These are phyloP conservation scores for Coniella lustricola DNA, from an alignment of 2,329 filamentous ascomycete species.

Conservation along the genomic window DNA sequence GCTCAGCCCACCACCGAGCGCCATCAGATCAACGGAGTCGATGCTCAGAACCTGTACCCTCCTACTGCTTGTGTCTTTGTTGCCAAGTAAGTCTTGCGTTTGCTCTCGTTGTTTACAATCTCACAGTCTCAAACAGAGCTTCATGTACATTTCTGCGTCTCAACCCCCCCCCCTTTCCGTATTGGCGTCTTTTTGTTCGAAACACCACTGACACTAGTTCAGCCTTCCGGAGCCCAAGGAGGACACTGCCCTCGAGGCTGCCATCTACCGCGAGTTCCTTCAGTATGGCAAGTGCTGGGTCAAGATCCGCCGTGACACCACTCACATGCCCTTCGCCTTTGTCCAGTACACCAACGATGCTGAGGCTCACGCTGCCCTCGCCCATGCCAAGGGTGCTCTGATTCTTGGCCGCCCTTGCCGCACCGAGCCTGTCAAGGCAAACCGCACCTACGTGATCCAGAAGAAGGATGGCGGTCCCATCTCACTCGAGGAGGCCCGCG, in stretches of 20 bases:
- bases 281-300: slow-evolving; percentile 51
- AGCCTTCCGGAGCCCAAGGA: slow-evolving; percentile 46
- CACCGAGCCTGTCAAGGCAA: slow-evolving; percentile 56
- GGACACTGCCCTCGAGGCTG: slow-evolving; percentile 44
- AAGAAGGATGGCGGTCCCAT: slow-evolving; percentile 30
- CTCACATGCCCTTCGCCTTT: slow-evolving; percentile 58
- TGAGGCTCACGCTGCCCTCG: slow-evolving; percentile 43
- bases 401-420: slow-evolving; percentile 53
- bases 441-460: slow-evolving; percentile 48
- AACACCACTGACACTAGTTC: slow-evolving; percentile 23
- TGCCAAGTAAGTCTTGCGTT: slow-evolving; percentile 48
- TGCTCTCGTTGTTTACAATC: too few species aligned
- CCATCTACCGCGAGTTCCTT: slow-evolving; percentile 46
- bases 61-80: slow-evolving; percentile 56
- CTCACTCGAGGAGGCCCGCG: slow-evolving; percentile 35
- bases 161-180: not conserved
- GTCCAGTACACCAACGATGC: slow-evolving; percentile 47
- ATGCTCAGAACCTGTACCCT: slow-evolving; percentile 47
- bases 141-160: too few species aligned
- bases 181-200: not conserved
- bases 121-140: too few species aligned
- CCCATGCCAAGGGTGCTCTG: slow-evolving; percentile 36
- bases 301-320: slow-evolving; percentile 54
- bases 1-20: too few species aligned
- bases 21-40: slow-evolving; percentile 26